A percentile compares a stretch with the other conserved stretches of the same genome.
Conservation (phyloP, 2,329 filamentous ascomycete genomes). For the Botrytis hyacinthi region DNA sequence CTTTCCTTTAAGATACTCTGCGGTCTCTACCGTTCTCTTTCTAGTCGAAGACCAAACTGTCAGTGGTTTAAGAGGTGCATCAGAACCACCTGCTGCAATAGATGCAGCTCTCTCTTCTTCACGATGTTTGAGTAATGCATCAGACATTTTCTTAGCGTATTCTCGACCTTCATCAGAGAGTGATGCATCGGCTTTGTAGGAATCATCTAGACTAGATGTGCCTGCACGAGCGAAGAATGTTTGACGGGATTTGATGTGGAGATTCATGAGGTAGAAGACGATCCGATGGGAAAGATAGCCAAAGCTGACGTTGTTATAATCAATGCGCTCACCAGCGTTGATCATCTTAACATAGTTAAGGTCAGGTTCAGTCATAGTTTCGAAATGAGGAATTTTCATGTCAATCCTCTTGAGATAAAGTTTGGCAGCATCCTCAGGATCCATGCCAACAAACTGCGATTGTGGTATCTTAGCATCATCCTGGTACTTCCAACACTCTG, state of each 20-base stretch:
- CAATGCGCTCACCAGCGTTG: slow-evolving; percentile 88
- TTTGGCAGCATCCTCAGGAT: slow-evolving; percentile 84
- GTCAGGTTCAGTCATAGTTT: slow-evolving; percentile 92
- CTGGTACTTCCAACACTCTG: slow-evolving; percentile 12
- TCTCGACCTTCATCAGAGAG: slow-evolving; percentile 76
- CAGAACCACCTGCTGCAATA: slow-evolving; percentile 65
- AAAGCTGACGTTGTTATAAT: slow-evolving; percentile 96
- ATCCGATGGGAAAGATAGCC: slow-evolving; percentile 96
- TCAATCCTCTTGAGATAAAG: slow-evolving; percentile 89
- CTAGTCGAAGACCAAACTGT: slow-evolving; percentile 95
- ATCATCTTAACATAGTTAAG: slow-evolving; percentile 99
- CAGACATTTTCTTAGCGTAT: slow-evolving; percentile 83
- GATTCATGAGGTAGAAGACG: slow-evolving; percentile 95
- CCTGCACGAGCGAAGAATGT: slow-evolving; percentile 93
- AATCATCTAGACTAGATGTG: slow-evolving; percentile 81
- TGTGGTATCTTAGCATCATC: slow-evolving; percentile 21
- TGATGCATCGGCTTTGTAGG: slow-evolving; percentile 86
- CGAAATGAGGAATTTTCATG: slow-evolving; percentile 89
- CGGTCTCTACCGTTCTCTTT: slow-evolving; percentile 85
- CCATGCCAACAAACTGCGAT: slow-evolving; percentile 81
- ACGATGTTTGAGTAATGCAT: slow-evolving; percentile 77
- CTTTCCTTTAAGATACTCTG: slow-evolving; percentile 71
- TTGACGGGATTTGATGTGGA: slow-evolving; percentile 92
- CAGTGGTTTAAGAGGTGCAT: slow-evolving; percentile 71
- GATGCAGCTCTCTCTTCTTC: slow-evolving; percentile 73